Percentiles rank a stretch among this genome's conserved stretches.
phyloP scores from a whole-genome alignment of 768 basidiomycete genomes.

The Suillus tomentosus region DNA sequence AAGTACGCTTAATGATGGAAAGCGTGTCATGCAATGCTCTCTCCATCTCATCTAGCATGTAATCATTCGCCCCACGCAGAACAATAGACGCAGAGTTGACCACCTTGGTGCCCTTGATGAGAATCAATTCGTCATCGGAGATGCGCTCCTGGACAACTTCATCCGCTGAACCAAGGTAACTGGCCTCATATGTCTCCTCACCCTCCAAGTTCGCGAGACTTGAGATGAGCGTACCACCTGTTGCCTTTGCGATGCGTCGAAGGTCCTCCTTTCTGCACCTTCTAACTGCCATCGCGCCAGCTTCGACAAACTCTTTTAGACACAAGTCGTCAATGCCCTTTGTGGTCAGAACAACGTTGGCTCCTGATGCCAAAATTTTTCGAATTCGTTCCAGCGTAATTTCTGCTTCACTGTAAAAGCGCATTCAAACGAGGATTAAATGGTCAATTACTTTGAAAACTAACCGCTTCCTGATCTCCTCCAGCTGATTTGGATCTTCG shows the following conservation, averaged over 20 bases:
- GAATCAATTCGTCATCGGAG: slow-evolving; percentile 96
- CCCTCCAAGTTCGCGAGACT: slow-evolving; percentile 96
- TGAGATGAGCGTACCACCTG: slow-evolving; percentile 90
- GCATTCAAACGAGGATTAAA: not conserved
- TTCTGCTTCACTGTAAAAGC: slow-evolving; percentile 75
- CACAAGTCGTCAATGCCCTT: slow-evolving; percentile 99
- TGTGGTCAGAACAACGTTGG: slow-evolving; percentile 95
- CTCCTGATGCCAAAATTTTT: slow-evolving; percentile 94
- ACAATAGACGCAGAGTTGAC: slow-evolving; percentile 93
- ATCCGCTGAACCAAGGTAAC: slow-evolving; percentile 88
- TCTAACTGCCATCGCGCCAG: slow-evolving; percentile 97
- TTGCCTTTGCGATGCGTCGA: slow-evolving; percentile 94
- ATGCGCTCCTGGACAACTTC: slow-evolving; percentile 97
- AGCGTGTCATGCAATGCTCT: slow-evolving; percentile 92
- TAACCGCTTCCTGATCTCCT: slow-evolving; percentile 92
- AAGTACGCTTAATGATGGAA: slow-evolving; percentile 93
- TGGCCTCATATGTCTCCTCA: slow-evolving; percentile 95
- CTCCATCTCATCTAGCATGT: slow-evolving; percentile 99
- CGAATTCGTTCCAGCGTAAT: slow-evolving; percentile 94
- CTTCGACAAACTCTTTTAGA: slow-evolving; percentile 98
- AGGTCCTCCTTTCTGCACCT: slow-evolving; percentile 98
- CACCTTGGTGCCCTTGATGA: slow-evolving; percentile 97
- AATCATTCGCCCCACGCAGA: slow-evolving; percentile 96
- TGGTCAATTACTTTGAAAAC: slow-evolving; percentile 22
- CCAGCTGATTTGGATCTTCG: slow-evolving; percentile 93